Evolutionary conservation across 2,329 filamentous ascomycete species (phyloP).

Genomic region (Nannizziopsis barbatae): DNA sequence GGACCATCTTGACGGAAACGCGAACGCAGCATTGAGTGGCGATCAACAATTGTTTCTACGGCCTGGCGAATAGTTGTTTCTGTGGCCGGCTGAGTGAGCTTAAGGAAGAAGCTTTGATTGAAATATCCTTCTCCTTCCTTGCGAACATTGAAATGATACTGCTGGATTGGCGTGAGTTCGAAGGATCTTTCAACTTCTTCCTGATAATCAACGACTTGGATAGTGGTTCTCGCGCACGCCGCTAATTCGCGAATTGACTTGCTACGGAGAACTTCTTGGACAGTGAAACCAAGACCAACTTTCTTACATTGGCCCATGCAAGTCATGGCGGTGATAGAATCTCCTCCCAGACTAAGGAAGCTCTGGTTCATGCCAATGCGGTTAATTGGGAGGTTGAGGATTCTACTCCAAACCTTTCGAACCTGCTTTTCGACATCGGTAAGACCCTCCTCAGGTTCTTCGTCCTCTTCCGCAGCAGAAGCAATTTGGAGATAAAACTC

Average conservation of each 20-base stretch:
- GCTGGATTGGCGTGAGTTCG: slow-evolving; percentile 21
- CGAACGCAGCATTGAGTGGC: slow-evolving; percentile 20
- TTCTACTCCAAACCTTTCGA: slow-evolving; percentile 28
- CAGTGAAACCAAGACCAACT: slow-evolving; percentile 35
- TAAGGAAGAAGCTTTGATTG: slow-evolving; percentile 21
- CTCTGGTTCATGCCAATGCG: slow-evolving; percentile 28
- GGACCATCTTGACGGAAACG: slow-evolving; percentile 20
- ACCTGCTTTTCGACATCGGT: slow-evolving; percentile 24
- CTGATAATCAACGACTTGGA: slow-evolving; percentile 23
- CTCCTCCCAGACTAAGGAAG: slow-evolving; percentile 39
- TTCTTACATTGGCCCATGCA: slow-evolving; percentile 40
- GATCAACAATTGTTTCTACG: slow-evolving; percentile 15
- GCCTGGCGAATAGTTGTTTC: slow-evolving; percentile 10
- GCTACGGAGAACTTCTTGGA: slow-evolving; percentile 40
- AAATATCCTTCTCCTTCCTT: slow-evolving; percentile 16
- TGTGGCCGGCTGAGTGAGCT: slow-evolving; percentile 7
- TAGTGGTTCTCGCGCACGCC: slow-evolving; percentile 22
- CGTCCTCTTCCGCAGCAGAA: neutral
- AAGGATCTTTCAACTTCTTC: slow-evolving; percentile 16
- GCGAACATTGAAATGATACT: slow-evolving; percentile 16
- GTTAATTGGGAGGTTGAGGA: slow-evolving; percentile 29
- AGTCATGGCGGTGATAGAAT: slow-evolving; percentile 43
- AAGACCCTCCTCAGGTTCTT: slow-evolving; percentile 11
- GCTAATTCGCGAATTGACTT: slow-evolving; percentile 36
- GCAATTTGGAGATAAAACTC: slow-evolving; percentile 20